Conservation (phyloP, 352 stramenopile species). For the Phytophthora nicotianae region DNA sequence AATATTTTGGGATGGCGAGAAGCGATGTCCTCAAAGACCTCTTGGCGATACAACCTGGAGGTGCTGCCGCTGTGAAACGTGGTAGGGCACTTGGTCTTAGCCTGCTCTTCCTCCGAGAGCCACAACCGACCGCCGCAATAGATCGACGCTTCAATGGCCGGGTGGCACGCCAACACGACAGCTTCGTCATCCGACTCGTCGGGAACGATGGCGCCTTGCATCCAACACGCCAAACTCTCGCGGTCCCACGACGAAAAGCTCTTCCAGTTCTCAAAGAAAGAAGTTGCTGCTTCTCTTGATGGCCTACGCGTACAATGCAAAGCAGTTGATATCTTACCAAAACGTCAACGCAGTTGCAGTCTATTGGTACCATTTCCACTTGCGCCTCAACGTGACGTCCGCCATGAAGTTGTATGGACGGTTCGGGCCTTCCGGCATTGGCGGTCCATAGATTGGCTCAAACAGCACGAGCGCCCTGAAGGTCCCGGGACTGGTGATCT, state of each 20-base stretch:
- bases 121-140: slow-evolving; percentile 35
- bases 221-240: slow-evolving; percentile 39
- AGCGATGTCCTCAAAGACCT: slow-evolving; percentile 30
- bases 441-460: slow-evolving; percentile 46
- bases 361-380: slow-evolving; percentile 42
- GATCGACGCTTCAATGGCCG: slow-evolving; percentile 34
- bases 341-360: not conserved
- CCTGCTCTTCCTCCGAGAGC: slow-evolving; percentile 27
- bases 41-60: slow-evolving; percentile 32
- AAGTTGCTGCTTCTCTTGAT: slow-evolving; percentile 28
- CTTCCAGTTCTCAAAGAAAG: slow-evolving; percentile 41
- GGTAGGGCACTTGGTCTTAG: slow-evolving; percentile 28
- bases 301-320: slow-evolving; percentile 15
- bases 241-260: slow-evolving; percentile 47
- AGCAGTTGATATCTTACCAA: not conserved
- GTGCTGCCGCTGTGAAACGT: slow-evolving; percentile 41
- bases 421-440: not conserved
- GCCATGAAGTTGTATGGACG: slow-evolving; percentile 36
- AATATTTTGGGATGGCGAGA: slow-evolving; percentile 35
- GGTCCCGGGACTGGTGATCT: slow-evolving; percentile 39
- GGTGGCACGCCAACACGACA: slow-evolving; percentile 34
- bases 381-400: slow-evolving; percentile 27
- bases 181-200: slow-evolving; percentile 15
- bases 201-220: slow-evolving; percentile 38
- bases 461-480: slow-evolving; percentile 56